Base-by-base conservation (phyloP, 768 basidiomycete species). In the Phaeotremella skinneri region DNA sequence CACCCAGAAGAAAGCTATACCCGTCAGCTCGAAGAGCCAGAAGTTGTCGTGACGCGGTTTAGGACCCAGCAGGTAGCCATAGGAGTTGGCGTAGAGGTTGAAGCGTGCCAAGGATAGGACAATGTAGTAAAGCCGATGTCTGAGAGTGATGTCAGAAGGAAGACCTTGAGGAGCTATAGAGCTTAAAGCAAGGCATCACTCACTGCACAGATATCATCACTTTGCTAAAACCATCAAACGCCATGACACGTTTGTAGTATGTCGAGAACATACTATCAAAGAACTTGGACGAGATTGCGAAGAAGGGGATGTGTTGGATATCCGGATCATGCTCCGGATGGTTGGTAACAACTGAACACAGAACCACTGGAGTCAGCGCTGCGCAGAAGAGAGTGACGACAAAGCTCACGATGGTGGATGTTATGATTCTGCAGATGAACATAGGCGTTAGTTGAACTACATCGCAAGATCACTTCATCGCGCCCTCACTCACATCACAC, bases 11-110 rank as follows among this genome's bases (percentile, higher is more conserved):
- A 87, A 85, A n/a, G 80, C 72, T 53, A 97, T 78, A 7, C 88
- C 88, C 2, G 80, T 66, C 5, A 96, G 68, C 77, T 99, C 94
- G 54, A 78, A 72, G 23, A 86, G 75, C 76, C 84, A 82, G 82
- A 50, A 85, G 82, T 30, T 83, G 84, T 71, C 85, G 59, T 82
- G 85, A 68, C 83, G 78, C 57, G 78, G 70, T 58, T 64, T 75
- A 27, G 56, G 63, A 81, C 72, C 70, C 56, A 83, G 79, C 56
- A 97, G 81, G 78, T 84, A 91, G 29, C 71, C 76, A 75, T 94
- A 99, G 1, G 92, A 91, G 59, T 87, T 85, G 54, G 81, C 86
- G 77, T 94, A 96, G 47, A 99, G 87, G 77, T 99, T 99, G 80
- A 97, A 94, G 45, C 94, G 85, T 2, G 87, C 94, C 60, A 98